These are phyloP conservation scores for Fraxinus platypoda DNA, from an alignment of 305 asterid genomes.

Conservation along the genomic window DNA sequence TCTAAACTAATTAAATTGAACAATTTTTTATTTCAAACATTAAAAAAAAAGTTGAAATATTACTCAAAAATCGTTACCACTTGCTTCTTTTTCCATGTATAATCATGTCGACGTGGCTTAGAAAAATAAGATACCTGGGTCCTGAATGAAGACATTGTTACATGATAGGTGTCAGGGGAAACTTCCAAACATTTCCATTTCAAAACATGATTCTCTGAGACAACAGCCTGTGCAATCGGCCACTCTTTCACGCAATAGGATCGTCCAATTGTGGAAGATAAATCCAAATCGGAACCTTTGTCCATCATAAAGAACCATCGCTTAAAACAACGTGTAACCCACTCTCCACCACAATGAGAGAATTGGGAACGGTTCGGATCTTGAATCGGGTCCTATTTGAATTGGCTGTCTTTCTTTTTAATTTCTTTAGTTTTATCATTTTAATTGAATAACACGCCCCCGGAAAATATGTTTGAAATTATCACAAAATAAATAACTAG, in stretches of 20 bases:
- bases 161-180: neutral
- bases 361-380: neutral
- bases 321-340: neutral
- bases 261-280: neutral
- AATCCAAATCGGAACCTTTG: neutral
- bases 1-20: neutral
- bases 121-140: neutral
- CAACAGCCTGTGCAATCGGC: neutral
- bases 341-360: neutral
- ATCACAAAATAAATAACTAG: neutral
- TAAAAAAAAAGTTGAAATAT: neutral
- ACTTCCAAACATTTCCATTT: neutral
- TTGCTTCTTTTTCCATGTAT: neutral
- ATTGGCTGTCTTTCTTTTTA: neutral
- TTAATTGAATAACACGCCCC: neutral
- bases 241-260: neutral
- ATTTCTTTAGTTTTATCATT: no score
- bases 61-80: neutral
- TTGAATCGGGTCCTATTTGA: neutral
- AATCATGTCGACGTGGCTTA: conserved; percentile 17
- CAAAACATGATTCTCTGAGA: neutral
- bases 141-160: neutral
- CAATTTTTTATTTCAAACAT: neutral
- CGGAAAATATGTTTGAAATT: neutral
- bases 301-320: neutral